Evolutionary conservation across 176 grass and related monocot species (phyloP).

Genomic region (Rhipidocladum racemiflorum): DNA sequence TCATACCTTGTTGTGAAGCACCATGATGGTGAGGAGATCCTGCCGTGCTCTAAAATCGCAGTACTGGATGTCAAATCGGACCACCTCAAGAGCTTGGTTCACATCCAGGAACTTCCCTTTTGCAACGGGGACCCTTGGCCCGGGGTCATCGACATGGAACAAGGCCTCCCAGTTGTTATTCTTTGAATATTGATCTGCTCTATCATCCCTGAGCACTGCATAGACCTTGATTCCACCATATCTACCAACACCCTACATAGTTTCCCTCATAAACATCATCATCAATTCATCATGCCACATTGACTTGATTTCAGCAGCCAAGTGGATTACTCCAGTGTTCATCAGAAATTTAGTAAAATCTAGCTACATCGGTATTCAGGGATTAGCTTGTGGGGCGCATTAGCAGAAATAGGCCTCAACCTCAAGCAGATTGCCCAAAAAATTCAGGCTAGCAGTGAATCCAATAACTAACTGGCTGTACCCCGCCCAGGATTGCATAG

Average conservation of each 20-base stretch:
- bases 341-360: background rate
- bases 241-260: constrained; percentile 53
- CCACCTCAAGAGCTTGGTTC: constrained; percentile 88
- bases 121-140: constrained; percentile 59
- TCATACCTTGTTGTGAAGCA: constrained; percentile 82
- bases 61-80: constrained; percentile 91
- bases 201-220: constrained; percentile 69
- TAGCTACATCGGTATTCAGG: background rate
- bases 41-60: constrained; percentile 90
- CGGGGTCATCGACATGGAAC: constrained; percentile 86
- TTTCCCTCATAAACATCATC: background rate
- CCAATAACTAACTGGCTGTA: background rate
- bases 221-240: constrained; percentile 77
- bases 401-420: background rate
- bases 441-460: background rate
- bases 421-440: background rate
- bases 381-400: background rate
- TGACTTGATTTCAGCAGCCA: background rate
- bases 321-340: background rate
- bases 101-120: constrained; percentile 77
- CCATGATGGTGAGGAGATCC: constrained; percentile 88
- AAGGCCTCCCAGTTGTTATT: constrained; percentile 62
- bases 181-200: constrained; percentile 41
- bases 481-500: background rate
- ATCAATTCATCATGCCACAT: background rate